Evolutionary conservation across 352 stramenopile species (phyloP).

Genomic region (Pythium pyrilobum): DNA sequence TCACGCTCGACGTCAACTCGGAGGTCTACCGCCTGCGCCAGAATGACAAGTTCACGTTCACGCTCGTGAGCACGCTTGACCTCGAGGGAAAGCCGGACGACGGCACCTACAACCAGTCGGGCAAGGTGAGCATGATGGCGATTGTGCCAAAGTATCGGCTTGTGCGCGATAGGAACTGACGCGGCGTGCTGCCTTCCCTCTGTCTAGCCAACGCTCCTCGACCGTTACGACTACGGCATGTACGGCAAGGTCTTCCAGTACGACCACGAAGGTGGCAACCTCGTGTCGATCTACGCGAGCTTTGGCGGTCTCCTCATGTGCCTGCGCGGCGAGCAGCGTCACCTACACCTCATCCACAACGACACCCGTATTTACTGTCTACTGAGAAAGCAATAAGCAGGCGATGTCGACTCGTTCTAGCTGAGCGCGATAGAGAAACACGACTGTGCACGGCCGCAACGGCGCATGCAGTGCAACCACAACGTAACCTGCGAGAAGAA

Average conservation of each 20-base stretch:
- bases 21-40: conserved; percentile 95
- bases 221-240: conserved; percentile 99
- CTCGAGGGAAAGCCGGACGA: conserved; percentile 96
- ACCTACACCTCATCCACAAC: conserved; percentile 96
- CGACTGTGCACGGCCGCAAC: too few species aligned
- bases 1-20: conserved; percentile 97
- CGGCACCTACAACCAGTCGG: conserved; percentile 90
- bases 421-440: background rate
- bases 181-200: too few species aligned
- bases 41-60: conserved; percentile 96
- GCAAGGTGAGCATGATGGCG: too few species aligned
- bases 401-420: background rate
- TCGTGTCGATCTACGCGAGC: conserved; percentile 92
- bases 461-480: too few species aligned
- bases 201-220: conserved; percentile 83
- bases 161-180: too few species aligned
- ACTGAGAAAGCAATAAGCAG: conserved; percentile 78
- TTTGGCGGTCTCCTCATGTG: conserved; percentile 98
- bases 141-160: too few species aligned
- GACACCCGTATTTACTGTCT: conserved; percentile 95
- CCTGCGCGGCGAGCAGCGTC: conserved; percentile 94
- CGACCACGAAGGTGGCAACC: conserved; percentile 92
- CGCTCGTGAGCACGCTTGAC: conserved; percentile 94
- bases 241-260: conserved; percentile 98
- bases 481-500: too few species aligned